These are phyloP conservation scores for Sordariomycetes sp. DNA, from an alignment of 2,329 filamentous ascomycete species.

Conservation along the genomic window DNA sequence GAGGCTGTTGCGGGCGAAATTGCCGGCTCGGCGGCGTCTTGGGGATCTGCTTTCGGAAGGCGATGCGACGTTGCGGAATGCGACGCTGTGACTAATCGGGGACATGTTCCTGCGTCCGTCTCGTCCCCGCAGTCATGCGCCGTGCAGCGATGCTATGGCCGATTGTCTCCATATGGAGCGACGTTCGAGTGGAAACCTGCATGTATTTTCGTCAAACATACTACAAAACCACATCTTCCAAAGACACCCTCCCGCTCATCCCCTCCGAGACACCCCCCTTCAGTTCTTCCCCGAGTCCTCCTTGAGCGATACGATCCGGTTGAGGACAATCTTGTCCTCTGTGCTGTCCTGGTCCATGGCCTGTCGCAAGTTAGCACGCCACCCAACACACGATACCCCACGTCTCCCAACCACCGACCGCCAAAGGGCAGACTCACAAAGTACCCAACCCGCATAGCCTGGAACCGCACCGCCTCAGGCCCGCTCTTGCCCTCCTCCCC, in stretches of 20 bases:
- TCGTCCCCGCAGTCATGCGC: background rate
- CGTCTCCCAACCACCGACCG: too few species aligned
- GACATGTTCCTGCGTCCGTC: background rate
- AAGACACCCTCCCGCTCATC: background rate
- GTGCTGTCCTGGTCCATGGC: slow-evolving; percentile 68
- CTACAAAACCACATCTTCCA: too few species aligned
- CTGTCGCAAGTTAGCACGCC: slow-evolving; percentile 15
- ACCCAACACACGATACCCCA: background rate
- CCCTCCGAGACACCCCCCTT: background rate
- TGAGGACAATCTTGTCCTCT: slow-evolving; percentile 70
- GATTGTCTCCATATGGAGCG: background rate
- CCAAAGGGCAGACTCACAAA: slow-evolving; percentile 38
- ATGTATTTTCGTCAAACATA: background rate
- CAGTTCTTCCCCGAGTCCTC: slow-evolving; percentile 40
- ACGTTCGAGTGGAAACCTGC: background rate
- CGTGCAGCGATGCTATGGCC: too few species aligned
- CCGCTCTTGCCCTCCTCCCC: slow-evolving; percentile 52
- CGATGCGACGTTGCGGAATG: too few species aligned
- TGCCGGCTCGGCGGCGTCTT: background rate
- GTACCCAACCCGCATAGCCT: slow-evolving; percentile 80
- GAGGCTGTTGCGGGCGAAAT: background rate
- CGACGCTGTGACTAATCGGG: background rate
- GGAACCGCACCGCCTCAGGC: slow-evolving; percentile 72
- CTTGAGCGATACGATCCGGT: slow-evolving; percentile 84
- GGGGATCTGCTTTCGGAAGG: background rate